Evolutionary conservation across 139 green algal species (phyloP), one percentile per base, ranked within the genome.

Genomic region (Auxenochlorella pyrenoidosa): DNA sequence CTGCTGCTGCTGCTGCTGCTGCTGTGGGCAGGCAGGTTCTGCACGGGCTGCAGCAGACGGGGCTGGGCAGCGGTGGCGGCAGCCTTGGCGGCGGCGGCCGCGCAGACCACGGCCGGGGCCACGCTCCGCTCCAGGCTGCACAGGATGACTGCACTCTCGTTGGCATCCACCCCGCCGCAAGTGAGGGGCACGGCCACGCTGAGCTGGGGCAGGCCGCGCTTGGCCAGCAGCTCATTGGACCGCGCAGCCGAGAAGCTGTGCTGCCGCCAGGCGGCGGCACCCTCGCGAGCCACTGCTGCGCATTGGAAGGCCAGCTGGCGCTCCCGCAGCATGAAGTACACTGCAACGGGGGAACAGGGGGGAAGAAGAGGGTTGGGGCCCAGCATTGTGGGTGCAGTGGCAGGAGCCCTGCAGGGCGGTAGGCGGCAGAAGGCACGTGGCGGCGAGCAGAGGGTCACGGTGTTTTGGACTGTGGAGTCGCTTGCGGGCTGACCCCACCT

Each of bases 311-410:
- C 15, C 47, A 83, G 77, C 77, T 81, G 75, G 28, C 75, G 75
- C 41, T 83, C 77, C 1, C 77, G 77, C 32, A 70, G 51, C 77
- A 71, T 28, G 77, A 65, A 83, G 32, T 83, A 70, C 47, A 83
- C 77, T 83, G 77, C 77, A 83, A 16, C 16, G 71, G 34, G 71
- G 71, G 22, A n/a, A 16, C 40, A 73, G 21, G 15, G 38, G 71
- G 38, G 36, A 26, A 19, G 68, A 34, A 32, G 68, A 8, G 60
- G 63, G 34, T 30, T 5, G 26, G 63, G 26, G 26, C 26, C 2
- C 63, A 36, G 18, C 22, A 68, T 68, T 68, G 63, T 71, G n/a
- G 63, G 63, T 30, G 30, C 5, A 28, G 60, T 32, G 5, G 4
- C 15, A 12, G 60, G 15, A 12, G 60, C 22, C 5, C 3, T 26